Evolutionary conservation across 441 rosid species (phyloP), one percentile per base, ranked within the genome.

Genomic region (Flueggea neowawraea): DNA sequence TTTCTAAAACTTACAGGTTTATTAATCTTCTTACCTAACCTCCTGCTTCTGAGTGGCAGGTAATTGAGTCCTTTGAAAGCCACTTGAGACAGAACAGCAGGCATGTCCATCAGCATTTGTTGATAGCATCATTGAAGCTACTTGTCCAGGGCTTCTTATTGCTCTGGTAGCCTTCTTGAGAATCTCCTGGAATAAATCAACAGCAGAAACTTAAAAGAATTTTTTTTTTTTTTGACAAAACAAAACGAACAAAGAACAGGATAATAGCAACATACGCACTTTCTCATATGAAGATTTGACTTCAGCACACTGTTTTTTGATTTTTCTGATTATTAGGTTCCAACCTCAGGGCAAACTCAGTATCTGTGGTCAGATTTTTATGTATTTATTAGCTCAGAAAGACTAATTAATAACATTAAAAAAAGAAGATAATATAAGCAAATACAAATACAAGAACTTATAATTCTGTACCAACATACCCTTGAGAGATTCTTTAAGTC

Each of bases 271-370:
- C 56, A 22, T n/a, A 36, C 68, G 59, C 75, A 85, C 99, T 70
- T 89, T 91, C 74, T 86, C 88, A 59, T 81, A 82, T 66, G 87
- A 73, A 56, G 82, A 77, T 77, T 87, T 89, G 54, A 82, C 80
- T 63, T 88, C 90, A 8, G 90, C 73, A 70, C 75, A 73, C 63
- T 87, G 99, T 81, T 88, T 91, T 82, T 88, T 84, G 68, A 91
- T n/a, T 71, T 71, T 91, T 96, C 73, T 84, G 90, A 70, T 86
- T 95, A 58, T 84, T 72, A 51, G 96, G 96, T 77, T 95, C 97
- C 77, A 91, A 75, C 73, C 85, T 81, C 74, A 89, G 72, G 62
- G 90, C 88, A 83, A 87, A 85, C 81, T 85, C 96, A 57, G 96
- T 79, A 95, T 95, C 99, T 91, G 89, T 80, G 62, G 49, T 71